phyloP scores from a whole-genome alignment of 257 asterid genomes.

The Thymus quinquecostatus region DNA sequence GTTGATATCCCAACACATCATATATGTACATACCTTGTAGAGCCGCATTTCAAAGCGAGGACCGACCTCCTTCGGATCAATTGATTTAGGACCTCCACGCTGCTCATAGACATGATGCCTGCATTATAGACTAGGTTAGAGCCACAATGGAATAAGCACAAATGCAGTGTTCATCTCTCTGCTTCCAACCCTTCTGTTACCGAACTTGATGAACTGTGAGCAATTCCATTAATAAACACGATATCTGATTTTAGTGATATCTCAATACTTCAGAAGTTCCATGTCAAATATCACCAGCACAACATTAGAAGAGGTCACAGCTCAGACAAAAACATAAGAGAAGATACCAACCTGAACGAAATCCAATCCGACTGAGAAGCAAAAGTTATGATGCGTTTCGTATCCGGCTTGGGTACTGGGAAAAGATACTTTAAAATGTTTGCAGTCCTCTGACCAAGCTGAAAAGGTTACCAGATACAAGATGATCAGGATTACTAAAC shows the following conservation, averaged over 20 bases:
- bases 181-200: background rate
- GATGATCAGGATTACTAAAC: constrained; percentile 11
- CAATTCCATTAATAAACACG: background rate
- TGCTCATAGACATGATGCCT: constrained; percentile 91
- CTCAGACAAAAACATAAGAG: constrained; percentile 2
- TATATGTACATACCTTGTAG: constrained; percentile 60
- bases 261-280: background rate
- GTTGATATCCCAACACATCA: background rate
- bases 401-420: constrained; percentile 94
- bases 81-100: constrained; percentile 86
- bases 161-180: background rate
- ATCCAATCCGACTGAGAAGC: constrained; percentile 78
- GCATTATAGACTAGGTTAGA: constrained; percentile 39
- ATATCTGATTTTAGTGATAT: too few species aligned
- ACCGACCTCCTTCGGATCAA: constrained; percentile 89
- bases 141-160: background rate
- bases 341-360: constrained; percentile 77
- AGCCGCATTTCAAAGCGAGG: constrained; percentile 93
- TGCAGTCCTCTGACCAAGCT: constrained; percentile 87
- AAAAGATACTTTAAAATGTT: constrained; percentile 85
- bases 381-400: constrained; percentile 81
- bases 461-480: constrained; percentile 38
- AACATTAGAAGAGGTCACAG: background rate
- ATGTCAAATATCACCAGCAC: background rate
- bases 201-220: background rate